These are phyloP conservation scores for Heterobasidion irregulare DNA, from an alignment of 1,284 basidiomycete species.

Conservation along the genomic window DNA sequence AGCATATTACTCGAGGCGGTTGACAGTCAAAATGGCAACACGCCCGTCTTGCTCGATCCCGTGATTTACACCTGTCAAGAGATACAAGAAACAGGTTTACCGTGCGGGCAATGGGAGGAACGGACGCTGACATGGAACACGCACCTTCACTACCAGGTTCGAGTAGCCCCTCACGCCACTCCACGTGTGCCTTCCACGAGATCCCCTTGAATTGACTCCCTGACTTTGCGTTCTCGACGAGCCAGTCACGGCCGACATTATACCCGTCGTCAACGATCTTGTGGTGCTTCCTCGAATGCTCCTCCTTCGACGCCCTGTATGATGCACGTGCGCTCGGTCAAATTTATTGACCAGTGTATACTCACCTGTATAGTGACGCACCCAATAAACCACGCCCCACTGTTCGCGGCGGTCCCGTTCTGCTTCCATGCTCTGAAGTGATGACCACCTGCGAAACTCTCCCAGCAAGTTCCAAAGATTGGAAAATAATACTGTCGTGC, in stretches of 20 bases:
- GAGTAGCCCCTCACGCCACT: slow-evolving; percentile 62
- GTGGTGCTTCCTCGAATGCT: slow-evolving; percentile 60
- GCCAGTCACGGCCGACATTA: slow-evolving; percentile 67
- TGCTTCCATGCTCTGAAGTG: slow-evolving; percentile 41
- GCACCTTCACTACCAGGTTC: slow-evolving; percentile 56
- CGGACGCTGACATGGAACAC: slow-evolving; percentile 9
- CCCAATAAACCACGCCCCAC: slow-evolving; percentile 40
- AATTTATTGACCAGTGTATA: background rate
- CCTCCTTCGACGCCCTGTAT: slow-evolving; percentile 63
- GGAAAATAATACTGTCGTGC: slow-evolving; percentile 36
- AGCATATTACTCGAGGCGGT: slow-evolving; percentile 19
- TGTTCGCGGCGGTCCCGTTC: slow-evolving; percentile 33
- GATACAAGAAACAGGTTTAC: too few species aligned
- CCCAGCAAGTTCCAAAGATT: slow-evolving; percentile 37
- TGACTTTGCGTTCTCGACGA: slow-evolving; percentile 55
- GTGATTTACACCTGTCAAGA: slow-evolving; percentile 60
- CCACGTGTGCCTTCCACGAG: slow-evolving; percentile 67
- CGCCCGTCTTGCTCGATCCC: slow-evolving; percentile 70
- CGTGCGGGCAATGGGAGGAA: background rate
- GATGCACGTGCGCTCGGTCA: background rate
- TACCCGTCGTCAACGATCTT: slow-evolving; percentile 70
- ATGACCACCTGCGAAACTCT: slow-evolving; percentile 37
- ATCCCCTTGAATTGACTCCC: slow-evolving; percentile 51
- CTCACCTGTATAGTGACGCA: slow-evolving; percentile 14
- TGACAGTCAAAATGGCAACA: slow-evolving; percentile 67